Base-by-base conservation (phyloP, 2,329 filamentous ascomycete species). In the Calycina herbarum region DNA sequence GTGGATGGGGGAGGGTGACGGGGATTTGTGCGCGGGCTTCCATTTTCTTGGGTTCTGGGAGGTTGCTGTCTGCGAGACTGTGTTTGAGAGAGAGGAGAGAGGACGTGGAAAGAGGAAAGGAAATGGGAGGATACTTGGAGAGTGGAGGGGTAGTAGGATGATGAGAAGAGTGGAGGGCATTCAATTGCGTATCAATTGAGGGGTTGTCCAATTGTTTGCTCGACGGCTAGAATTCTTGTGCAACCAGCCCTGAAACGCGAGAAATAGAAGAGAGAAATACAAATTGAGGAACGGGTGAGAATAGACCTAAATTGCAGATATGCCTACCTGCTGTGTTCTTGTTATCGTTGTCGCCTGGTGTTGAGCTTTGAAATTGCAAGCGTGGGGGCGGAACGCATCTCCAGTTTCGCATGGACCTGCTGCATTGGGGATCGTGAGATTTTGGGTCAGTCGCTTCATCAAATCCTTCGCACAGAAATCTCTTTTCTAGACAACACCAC, bases 1-100 rank as follows among this genome's bases (percentile, higher is more conserved):
- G 73, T 0, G 72, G 45, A 17, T 68, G 64, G 8, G 77, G 77
- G 20, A 77, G 71, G n/a, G 72, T 69, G 24, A 73, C 71, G 13
- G 67, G 69, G 13, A 73, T 45, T 1, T 63, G 42, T 13, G 70
- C 65, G 31, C 70, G 66, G 42, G 57, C 56, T 11, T 73, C 70
- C 71, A 73, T 73, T 7, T 27, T 54, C 11, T 33, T 3, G 27
- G 58, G 11, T 17, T 33, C 7, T 20, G 20, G 20, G 20, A 20
- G 6, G 11, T 10, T 31, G 27, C 2, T 7, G 54, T n/a, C 3
- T 57, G 51, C 11, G 48, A 40, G 29, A 17, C 10, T 24, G 48
- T 31, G 29, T 57, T 54, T 13, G 15, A 24, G 24, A 35, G 45
- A 51, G 45, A 10, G 17, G 45, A 17, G 10, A 51, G 45, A 51